phyloP scores from a whole-genome alignment of 164 flowering plant species.

The Magnolia sinica region DNA sequence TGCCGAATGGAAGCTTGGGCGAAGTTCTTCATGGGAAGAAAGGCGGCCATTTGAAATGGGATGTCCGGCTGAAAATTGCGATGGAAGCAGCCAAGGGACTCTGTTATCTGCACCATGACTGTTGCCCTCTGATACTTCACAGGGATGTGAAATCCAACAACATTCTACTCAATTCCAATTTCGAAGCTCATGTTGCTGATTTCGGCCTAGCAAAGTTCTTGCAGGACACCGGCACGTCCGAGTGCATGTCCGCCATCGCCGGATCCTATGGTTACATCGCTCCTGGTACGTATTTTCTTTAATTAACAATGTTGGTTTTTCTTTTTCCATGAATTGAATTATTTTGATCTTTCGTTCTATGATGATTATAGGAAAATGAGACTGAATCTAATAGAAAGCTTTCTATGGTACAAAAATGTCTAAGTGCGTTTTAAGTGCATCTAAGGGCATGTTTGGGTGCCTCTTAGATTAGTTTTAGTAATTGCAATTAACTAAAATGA shows the following conservation, averaged over 20 bases:
- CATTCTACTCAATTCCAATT: constrained; percentile 55
- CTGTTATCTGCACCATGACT: constrained; percentile 79
- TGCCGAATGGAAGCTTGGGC: constrained; percentile 81
- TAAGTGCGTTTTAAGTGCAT: not conserved
- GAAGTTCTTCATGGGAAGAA: constrained; percentile 67
- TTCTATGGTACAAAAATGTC: not conserved
- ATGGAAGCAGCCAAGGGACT: constrained; percentile 72
- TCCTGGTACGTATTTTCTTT: constrained; percentile 46
- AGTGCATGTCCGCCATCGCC: constrained; percentile 81
- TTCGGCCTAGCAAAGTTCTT: constrained; percentile 78
- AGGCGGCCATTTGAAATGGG: constrained; percentile 60
- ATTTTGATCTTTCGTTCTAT: not conserved
- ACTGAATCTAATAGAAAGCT: not conserved
- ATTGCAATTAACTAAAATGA: too few species aligned
- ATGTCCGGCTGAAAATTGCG: constrained; percentile 55
- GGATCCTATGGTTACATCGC: constrained; percentile 89
- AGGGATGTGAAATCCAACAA: constrained; percentile 80
- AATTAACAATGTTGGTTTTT: not conserved
- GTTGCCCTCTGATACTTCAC: constrained; percentile 65
- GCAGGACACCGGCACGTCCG: constrained; percentile 57
- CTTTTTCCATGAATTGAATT: not conserved
- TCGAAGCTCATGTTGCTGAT: constrained; percentile 81
- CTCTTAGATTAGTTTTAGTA: too few species aligned
- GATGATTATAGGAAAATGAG: not conserved
- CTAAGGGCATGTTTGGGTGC: not conserved